A percentile compares a stretch with the other conserved stretches of the same genome.
Evolutionary conservation across 169 alveolate species (phyloP).

Genomic region (Plasmodium relictum): DNA sequence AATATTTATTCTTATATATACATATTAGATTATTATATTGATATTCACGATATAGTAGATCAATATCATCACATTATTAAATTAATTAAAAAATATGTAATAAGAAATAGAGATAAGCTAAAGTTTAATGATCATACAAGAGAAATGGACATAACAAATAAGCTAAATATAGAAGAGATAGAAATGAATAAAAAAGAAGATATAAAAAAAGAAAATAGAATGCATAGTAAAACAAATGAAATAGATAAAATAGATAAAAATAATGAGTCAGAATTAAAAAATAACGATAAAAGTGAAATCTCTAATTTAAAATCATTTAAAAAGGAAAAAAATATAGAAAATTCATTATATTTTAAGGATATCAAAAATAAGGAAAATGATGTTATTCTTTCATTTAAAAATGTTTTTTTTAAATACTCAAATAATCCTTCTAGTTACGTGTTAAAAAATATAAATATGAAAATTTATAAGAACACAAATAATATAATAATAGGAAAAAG

Average conservation of each 20-base stretch:
- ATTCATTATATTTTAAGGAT: neutral
- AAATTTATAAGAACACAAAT: slow-evolving; percentile 35
- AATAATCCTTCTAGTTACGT: slow-evolving; percentile 15
- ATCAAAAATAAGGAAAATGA: neutral
- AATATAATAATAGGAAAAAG: slow-evolving; percentile 57
- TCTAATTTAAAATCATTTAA: neutral
- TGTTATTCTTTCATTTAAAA: slow-evolving; percentile 18
- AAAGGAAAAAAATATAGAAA: neutral
- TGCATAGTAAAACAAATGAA: neutral
- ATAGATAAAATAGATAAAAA: neutral
- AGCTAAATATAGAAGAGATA: neutral
- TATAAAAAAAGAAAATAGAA: neutral
- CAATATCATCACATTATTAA: slow-evolving; percentile 19
- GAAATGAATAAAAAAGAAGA: neutral
- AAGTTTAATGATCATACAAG: neutral
- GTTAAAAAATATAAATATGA: slow-evolving; percentile 47
- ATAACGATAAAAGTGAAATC: neutral
- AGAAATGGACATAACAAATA: too few species aligned
- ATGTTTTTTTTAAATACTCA: slow-evolving; percentile 29
- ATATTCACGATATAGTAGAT: slow-evolving; percentile 39
- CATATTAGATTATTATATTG: slow-evolving; percentile 46
- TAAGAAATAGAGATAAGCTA: neutral
- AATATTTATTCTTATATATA: slow-evolving; percentile 54
- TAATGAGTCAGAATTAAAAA: neutral
- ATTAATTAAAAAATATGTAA: neutral